Conservation (phyloP, 2,329 filamentous ascomycete species). For the Microcyclospora tardicrescens region DNA sequence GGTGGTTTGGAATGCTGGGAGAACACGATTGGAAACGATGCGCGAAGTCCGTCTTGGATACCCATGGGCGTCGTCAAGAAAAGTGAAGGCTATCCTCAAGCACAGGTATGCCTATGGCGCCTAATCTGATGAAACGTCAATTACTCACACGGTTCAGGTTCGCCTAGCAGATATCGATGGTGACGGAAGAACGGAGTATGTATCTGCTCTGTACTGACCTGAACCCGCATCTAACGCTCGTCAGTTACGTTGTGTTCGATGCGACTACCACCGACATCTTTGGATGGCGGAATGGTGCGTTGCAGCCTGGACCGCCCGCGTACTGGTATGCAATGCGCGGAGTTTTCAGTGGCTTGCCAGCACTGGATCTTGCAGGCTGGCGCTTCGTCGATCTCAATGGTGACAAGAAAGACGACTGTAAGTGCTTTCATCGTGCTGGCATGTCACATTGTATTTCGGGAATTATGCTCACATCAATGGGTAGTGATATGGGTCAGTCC, state of each 20-base stretch:
- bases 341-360: slow-evolving; percentile 1
- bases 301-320: slow-evolving; percentile 1
- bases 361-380: slow-evolving; percentile 1
- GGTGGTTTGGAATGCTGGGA: slow-evolving; percentile 3
- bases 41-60: slow-evolving; percentile 1
- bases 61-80: slow-evolving; percentile 2
- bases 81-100: slow-evolving; percentile 3
- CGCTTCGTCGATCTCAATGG: slow-evolving; percentile 4
- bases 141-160: too few relatives aligned
- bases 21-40: slow-evolving; percentile 1
- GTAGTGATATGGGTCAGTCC: slow-evolving; percentile 1
- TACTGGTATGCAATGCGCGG: slow-evolving; percentile 2
- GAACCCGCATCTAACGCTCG: too few relatives aligned
- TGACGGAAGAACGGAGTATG: too few relatives aligned
- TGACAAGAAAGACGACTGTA: too few relatives aligned
- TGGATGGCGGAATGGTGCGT: slow-evolving; percentile 3
- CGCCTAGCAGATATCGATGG: slow-evolving; percentile 4
- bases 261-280: slow-evolving; percentile 2
- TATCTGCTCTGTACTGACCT: too few relatives aligned
- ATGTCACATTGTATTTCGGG: too few relatives aligned
- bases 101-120: too few relatives aligned
- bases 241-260: slow-evolving; percentile 4
- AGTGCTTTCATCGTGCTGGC: too few relatives aligned
- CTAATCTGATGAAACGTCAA: too few relatives aligned
- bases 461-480: too few relatives aligned